Base-by-base conservation (phyloP, 306 rosid species). In the Vicia sativa region DNA sequence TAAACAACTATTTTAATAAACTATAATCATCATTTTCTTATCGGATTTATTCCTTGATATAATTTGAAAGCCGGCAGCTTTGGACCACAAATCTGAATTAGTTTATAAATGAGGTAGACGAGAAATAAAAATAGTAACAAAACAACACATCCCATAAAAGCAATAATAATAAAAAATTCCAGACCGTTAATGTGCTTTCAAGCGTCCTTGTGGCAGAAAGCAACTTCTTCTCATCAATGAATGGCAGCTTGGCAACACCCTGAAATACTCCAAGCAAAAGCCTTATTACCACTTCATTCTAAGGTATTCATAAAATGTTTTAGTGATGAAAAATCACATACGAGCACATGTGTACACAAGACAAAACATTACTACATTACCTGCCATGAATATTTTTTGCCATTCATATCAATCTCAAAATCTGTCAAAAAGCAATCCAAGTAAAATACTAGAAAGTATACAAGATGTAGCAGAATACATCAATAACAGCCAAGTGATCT, bases 201-300 rank as follows among this genome's bases (percentile, higher is more conserved):
- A 93, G 91, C 81, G 77, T 86, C 82, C 89, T 90, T 34, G 97
- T 93, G 61, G 86, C 84, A 25, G 83, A 25, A 65, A 85, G 86
- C 80, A 93, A 80, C 79, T 90, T 93, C 83, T 41, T 88, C 86
- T 93, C 98, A 62, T 93, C 79, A 71, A 93, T 90, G 81, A 93
- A 93, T 53, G 98, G 98, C 86, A 92, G 84, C 86, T 93, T 93
- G 70, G 89, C 98, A 73, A 93, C 78, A 59, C 98, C 98, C 98
- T 93, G 85, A 58, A 65, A 35, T 29, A 41, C 43, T 25, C 48
- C 77, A 80, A 79, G 74, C 50, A 37, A 16, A 64, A 39, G 72
- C 55, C 37, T 68, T 57, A 64, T 25, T 56, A 65, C 61, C 54
- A 71, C 53, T 72, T 65, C 12, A 41, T 34, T 69, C 58, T 60